phyloP scores from a whole-genome alignment of 2,329 filamentous ascomycete genomes.

The Pseudogymnoascus sp. region DNA sequence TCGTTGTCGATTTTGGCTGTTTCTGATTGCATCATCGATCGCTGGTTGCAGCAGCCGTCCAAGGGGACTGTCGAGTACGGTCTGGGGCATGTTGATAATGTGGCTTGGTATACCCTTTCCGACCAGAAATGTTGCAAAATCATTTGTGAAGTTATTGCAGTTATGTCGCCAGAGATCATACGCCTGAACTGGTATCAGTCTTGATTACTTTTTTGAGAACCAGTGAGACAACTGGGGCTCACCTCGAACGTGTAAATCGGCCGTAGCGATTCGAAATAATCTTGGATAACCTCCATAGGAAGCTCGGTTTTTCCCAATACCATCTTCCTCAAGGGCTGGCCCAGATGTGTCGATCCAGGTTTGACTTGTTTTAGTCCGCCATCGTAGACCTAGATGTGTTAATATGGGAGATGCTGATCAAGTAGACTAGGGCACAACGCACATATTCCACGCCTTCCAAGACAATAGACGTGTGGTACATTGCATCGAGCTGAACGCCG shows the following conservation, averaged over 20 bases:
- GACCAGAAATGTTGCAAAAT: slow-evolving; percentile 80
- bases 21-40: slow-evolving; percentile 56
- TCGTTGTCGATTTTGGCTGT: slow-evolving; percentile 50
- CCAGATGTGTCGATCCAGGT: slow-evolving; percentile 81
- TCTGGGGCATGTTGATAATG: slow-evolving; percentile 77
- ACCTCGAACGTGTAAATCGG: slow-evolving; percentile 76
- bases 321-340: slow-evolving; percentile 69
- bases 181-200: slow-evolving; percentile 41
- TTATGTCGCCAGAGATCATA: slow-evolving; percentile 90
- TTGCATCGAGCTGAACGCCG: slow-evolving; percentile 72
- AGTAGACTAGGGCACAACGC: slow-evolving; percentile 13
- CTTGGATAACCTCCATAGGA: slow-evolving; percentile 71
- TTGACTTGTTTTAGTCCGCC: slow-evolving; percentile 74
- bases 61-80: slow-evolving; percentile 77
- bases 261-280: slow-evolving; percentile 79
- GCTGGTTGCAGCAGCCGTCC: slow-evolving; percentile 82
- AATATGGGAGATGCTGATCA: slow-evolving; percentile 23
- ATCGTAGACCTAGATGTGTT: slow-evolving; percentile 54
- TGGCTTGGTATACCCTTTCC: slow-evolving; percentile 82
- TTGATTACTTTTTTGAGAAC: background rate
- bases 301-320: slow-evolving; percentile 70
- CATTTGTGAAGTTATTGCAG: slow-evolving; percentile 96
- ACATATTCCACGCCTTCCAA: slow-evolving; percentile 76
- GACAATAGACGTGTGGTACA: slow-evolving; percentile 91
- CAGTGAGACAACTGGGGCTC: slow-evolving; percentile 12